phyloP scores from a whole-genome alignment of 176 grass and related monocot species.

The Oryza punctata region DNA sequence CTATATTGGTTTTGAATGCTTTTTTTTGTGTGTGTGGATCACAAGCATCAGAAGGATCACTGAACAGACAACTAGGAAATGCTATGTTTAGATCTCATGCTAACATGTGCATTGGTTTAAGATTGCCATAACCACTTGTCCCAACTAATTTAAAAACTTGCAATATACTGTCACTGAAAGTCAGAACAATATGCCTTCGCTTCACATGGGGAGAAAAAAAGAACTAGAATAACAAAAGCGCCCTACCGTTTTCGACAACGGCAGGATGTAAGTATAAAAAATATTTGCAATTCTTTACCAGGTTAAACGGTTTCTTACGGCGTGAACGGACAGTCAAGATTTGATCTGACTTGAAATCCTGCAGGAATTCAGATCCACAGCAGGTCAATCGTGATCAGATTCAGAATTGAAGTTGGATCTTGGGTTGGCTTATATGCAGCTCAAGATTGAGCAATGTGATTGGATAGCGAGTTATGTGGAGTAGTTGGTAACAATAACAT shows the following conservation, averaged over 20 bases:
- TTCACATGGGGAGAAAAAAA: slow-evolving; percentile 1
- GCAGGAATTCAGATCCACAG: slow-evolving; percentile 43
- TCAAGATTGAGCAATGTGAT: slow-evolving; percentile 61
- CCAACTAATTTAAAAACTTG: slow-evolving; percentile 29
- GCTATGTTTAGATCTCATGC: slow-evolving; percentile 43
- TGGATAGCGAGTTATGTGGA: slow-evolving; percentile 53
- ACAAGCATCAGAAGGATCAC: slow-evolving; percentile 47
- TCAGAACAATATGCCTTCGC: slow-evolving; percentile 33
- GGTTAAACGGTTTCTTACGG: background rate
- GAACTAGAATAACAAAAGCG: background rate
- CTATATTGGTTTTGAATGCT: slow-evolving; percentile 38
- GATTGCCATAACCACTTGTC: slow-evolving; percentile 57
- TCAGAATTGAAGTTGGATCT: slow-evolving; percentile 65
- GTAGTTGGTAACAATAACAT: slow-evolving; percentile 60
- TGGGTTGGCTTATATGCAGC: slow-evolving; percentile 46
- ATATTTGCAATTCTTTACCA: background rate
- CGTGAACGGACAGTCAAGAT: background rate
- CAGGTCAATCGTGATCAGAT: slow-evolving; percentile 51
- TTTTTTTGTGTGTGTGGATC: slow-evolving; percentile 40
- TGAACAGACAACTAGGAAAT: slow-evolving; percentile 57
- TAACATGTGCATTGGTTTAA: slow-evolving; percentile 54
- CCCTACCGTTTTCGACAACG: background rate
- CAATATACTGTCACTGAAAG: slow-evolving; percentile 25
- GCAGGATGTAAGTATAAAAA: background rate
- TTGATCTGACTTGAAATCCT: slow-evolving; percentile 30